These are phyloP conservation scores for Hysterangium stoloniferum DNA, from an alignment of 768 basidiomycete genomes.

Conservation along the genomic window DNA sequence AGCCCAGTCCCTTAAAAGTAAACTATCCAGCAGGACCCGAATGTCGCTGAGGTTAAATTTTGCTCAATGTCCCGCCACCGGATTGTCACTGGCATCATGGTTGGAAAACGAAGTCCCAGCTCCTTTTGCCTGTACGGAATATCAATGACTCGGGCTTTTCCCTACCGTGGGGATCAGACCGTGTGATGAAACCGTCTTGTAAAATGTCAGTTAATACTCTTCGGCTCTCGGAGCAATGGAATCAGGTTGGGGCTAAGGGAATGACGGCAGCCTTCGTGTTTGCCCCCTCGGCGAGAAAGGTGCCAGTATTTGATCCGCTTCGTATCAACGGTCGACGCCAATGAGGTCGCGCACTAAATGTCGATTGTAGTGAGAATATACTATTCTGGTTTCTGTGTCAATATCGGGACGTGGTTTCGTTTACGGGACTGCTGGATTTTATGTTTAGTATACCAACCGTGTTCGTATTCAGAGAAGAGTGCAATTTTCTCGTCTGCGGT, in stretches of 20 bases:
- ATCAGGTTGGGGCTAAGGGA: constrained; percentile 66
- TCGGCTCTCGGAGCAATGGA: no score
- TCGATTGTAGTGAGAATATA: no score
- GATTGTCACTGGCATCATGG: constrained; percentile 42
- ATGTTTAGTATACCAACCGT: no score
- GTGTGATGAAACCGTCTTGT: no score
- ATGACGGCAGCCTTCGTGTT: constrained; percentile 58
- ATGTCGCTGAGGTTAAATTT: constrained; percentile 49
- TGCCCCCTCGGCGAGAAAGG: constrained; percentile 55
- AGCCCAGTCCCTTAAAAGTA: constrained; percentile 46
- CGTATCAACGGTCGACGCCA: constrained; percentile 64
- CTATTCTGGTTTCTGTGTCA: no score
- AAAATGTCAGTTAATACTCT: no score
- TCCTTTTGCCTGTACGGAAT: constrained; percentile 46
- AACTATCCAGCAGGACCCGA: constrained; percentile 59
- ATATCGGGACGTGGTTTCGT: no score
- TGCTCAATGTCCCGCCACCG: constrained; percentile 34
- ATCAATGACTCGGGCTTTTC: no score
- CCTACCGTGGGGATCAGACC: no score
- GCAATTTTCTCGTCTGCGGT: no score
- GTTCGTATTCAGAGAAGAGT: no score
- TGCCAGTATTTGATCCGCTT: constrained; percentile 50
- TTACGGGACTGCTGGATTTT: no score
- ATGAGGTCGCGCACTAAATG: constrained; percentile 60
- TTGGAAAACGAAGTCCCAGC: constrained; percentile 63